These are phyloP conservation scores for Scenedesmus sp. DNA, from an alignment of 163 green algal species.

Conservation along the genomic window DNA sequence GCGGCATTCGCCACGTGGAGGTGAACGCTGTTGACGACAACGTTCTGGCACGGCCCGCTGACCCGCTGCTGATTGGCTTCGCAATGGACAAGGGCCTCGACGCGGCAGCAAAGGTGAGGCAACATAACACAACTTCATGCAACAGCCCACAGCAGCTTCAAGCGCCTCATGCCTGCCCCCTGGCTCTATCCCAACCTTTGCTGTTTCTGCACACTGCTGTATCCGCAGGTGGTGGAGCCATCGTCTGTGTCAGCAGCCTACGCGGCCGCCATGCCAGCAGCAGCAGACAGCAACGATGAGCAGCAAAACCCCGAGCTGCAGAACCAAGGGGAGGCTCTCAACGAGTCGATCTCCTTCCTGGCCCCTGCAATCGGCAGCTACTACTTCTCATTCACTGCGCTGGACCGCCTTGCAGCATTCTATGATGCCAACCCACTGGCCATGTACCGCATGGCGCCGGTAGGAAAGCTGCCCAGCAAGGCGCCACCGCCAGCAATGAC, in stretches of 20 bases:
- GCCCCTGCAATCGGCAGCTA: constrained; percentile 42
- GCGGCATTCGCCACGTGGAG: constrained; percentile 41
- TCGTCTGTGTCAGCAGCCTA: not conserved
- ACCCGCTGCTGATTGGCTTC: constrained; percentile 47
- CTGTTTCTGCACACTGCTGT: too few relatives aligned
- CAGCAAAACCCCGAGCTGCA: not conserved
- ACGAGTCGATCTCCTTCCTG: not conserved
- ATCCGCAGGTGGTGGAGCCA: constrained; percentile 18
- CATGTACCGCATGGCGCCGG: constrained; percentile 28
- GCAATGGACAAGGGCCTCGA: not conserved
- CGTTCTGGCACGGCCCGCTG: constrained; percentile 32
- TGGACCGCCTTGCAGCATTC: not conserved
- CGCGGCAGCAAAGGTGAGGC: constrained; percentile 28
- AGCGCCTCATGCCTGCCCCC: not conserved
- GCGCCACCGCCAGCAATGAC: constrained; percentile 17
- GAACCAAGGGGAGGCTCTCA: not conserved
- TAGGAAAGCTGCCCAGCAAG: constrained; percentile 22
- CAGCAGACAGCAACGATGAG: not conserved
- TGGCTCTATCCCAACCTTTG: too few relatives aligned
- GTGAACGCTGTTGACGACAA: constrained; percentile 52
- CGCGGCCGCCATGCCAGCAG: not conserved
- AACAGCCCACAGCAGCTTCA: not conserved
- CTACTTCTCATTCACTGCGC: constrained; percentile 40
- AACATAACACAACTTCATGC: not conserved
- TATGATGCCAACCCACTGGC: constrained; percentile 12